Percentiles rank a stretch among this genome's conserved stretches.
Conservation (phyloP, 2,329 filamentous ascomycete genomes). For the Penicillium vulpinum region DNA sequence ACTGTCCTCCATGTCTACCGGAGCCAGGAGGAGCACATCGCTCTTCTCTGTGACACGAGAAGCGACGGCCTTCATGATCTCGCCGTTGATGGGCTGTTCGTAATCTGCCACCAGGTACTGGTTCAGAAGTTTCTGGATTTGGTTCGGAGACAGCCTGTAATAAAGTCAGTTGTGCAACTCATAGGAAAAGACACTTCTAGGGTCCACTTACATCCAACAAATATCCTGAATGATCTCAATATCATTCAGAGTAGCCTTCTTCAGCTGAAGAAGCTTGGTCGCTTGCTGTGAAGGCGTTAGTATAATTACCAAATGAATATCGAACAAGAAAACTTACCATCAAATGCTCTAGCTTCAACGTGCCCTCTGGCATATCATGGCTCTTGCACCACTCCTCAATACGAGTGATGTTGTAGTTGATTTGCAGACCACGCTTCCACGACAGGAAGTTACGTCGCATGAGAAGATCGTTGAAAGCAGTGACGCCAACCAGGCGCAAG, state of each 20-base stretch:
- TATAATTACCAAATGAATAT: background rate
- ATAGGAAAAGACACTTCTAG: background rate
- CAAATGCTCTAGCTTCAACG: slow-evolving; percentile 92
- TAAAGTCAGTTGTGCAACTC: background rate
- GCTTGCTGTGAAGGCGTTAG: slow-evolving; percentile 66
- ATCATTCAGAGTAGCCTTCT: slow-evolving; percentile 98
- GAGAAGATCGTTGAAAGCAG: slow-evolving; percentile 95
- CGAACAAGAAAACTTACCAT: slow-evolving; percentile 65
- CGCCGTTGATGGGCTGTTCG: slow-evolving; percentile 97
- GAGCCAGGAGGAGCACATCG: slow-evolving; percentile 86
- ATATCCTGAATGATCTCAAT: slow-evolving; percentile 99
- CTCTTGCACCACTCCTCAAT: slow-evolving; percentile 99
- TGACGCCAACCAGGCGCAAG: slow-evolving; percentile 88
- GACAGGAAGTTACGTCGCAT: slow-evolving; percentile 98
- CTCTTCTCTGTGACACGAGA: slow-evolving; percentile 97
- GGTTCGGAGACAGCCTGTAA: slow-evolving; percentile 86
- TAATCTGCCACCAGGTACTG: slow-evolving; percentile 99
- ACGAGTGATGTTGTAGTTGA: slow-evolving; percentile 99
- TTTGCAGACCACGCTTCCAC: slow-evolving; percentile 98
- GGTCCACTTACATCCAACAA: slow-evolving; percentile 90
- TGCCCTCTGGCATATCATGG: slow-evolving; percentile 98
- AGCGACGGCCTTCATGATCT: slow-evolving; percentile 99
- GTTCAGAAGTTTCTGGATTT: slow-evolving; percentile 98
- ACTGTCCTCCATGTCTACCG: slow-evolving; percentile 98
- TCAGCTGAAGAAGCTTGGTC: slow-evolving; percentile 94